Evolutionary conservation across 352 stramenopile genomes (phyloP).

Genomic region (Phytophthora tentaculata): DNA sequence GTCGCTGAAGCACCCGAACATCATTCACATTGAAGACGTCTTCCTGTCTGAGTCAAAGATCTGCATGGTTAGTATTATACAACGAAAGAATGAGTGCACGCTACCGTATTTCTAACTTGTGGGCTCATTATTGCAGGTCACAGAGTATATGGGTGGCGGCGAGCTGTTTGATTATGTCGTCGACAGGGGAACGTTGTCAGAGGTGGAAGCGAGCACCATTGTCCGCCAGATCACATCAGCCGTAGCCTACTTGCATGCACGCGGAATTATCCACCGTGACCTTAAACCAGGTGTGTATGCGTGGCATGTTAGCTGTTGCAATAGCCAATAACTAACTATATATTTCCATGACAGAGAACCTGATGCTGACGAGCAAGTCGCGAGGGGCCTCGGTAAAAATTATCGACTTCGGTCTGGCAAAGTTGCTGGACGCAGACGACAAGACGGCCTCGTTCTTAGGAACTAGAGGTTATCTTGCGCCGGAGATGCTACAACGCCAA

Average conservation of each 20-base stretch:
- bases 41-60: conserved; percentile 88
- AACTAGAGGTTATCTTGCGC: conserved; percentile 95
- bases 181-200: conserved; percentile 89
- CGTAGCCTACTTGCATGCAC: conserved; percentile 89
- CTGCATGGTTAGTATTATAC: conserved; percentile 65
- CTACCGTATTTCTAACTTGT: no score
- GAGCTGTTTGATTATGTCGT: conserved; percentile 93
- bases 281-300: conserved; percentile 76
- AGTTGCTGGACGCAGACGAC: conserved; percentile 89
- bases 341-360: conserved; percentile 54
- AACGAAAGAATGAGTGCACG: no score
- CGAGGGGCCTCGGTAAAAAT: conserved; percentile 94
- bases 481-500: conserved; percentile 98
- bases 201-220: conserved; percentile 86
- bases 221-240: conserved; percentile 92
- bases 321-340: background rate
- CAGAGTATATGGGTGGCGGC: conserved; percentile 87
- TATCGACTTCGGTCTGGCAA: conserved; percentile 99
- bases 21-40: conserved; percentile 90
- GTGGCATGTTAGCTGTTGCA: background rate
- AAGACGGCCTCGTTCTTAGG: conserved; percentile 87
- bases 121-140: conserved; percentile 66
- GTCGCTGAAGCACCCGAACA: conserved; percentile 89
- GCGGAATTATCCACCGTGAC: conserved; percentile 89
- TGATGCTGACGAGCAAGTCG: conserved; percentile 88